Percentiles rank a stretch among this genome's conserved stretches.
Conservation (phyloP, 1,139 yeast genomes). For the Candida neerlandica region DNA sequence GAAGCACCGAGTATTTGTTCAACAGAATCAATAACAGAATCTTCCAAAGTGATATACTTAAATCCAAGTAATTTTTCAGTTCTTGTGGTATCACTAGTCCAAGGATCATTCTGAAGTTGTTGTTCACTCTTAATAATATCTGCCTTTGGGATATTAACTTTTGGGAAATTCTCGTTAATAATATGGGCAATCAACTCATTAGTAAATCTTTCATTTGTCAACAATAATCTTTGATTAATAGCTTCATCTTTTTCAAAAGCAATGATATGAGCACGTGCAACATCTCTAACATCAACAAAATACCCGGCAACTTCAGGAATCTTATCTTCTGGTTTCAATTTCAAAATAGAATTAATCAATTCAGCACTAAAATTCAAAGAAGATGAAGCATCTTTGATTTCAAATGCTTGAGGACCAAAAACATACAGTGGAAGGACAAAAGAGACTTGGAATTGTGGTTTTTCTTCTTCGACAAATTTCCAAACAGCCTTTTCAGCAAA, state of each 20-base stretch:
- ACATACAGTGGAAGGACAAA: constrained; percentile 36
- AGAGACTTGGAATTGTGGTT: constrained; percentile 29
- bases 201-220: constrained; percentile 28
- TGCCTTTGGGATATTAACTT: constrained; percentile 15
- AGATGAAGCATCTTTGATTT: constrained; percentile 24
- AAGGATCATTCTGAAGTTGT: constrained; percentile 2
- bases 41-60: constrained; percentile 34
- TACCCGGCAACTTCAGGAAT: constrained; percentile 19
- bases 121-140: constrained; percentile 8
- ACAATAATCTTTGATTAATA: constrained; percentile 29
- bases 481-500: constrained; percentile 49
- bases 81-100: constrained; percentile 24
- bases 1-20: constrained; percentile 34
- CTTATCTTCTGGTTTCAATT: constrained; percentile 18
- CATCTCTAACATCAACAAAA: constrained; percentile 55
- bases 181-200: constrained; percentile 25
- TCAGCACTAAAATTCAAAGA: constrained; percentile 33
- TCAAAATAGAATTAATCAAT: constrained; percentile 26
- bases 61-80: constrained; percentile 35
- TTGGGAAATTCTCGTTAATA: constrained; percentile 24
- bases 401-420: constrained; percentile 47
- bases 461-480: constrained; percentile 42
- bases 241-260: constrained; percentile 36
- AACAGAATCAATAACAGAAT: constrained; percentile 40
- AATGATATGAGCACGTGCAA: constrained; percentile 52